Conservation (phyloP, 345 rosid genomes). For the Lepidium didymum region DNA sequence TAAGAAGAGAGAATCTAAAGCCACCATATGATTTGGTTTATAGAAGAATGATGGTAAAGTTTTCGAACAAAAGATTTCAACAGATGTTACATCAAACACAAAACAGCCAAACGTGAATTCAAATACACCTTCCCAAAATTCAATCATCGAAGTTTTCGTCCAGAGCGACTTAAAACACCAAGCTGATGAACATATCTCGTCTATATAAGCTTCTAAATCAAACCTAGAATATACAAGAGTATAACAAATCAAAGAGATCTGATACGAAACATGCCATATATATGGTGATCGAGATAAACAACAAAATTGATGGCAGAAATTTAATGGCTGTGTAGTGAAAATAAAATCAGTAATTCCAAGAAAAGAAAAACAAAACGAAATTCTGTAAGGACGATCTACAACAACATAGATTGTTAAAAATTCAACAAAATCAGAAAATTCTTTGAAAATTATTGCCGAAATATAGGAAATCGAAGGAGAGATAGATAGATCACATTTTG, state of each 20-base stretch:
- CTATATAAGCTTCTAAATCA: conserved; percentile 3
- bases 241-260: background rate
- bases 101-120: background rate
- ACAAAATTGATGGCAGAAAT: background rate
- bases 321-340: background rate
- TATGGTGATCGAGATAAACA: background rate
- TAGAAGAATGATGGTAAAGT: background rate
- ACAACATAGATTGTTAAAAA: too few relatives aligned
- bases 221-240: background rate
- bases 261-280: background rate
- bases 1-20: conserved; percentile 1
- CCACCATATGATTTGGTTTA: background rate
- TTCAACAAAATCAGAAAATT: background rate
- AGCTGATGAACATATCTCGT: background rate
- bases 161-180: background rate
- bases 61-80: background rate
- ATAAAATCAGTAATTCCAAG: background rate
- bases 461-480: background rate
- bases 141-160: background rate
- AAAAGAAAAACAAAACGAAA: background rate
- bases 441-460: background rate
- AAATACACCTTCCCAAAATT: background rate
- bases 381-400: too few relatives aligned
- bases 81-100: background rate
- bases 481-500: conserved; percentile 54